Evolutionary conservation across 2,329 filamentous ascomycete species (phyloP).

Genomic region (Phaeophleospora eucalypticola): DNA sequence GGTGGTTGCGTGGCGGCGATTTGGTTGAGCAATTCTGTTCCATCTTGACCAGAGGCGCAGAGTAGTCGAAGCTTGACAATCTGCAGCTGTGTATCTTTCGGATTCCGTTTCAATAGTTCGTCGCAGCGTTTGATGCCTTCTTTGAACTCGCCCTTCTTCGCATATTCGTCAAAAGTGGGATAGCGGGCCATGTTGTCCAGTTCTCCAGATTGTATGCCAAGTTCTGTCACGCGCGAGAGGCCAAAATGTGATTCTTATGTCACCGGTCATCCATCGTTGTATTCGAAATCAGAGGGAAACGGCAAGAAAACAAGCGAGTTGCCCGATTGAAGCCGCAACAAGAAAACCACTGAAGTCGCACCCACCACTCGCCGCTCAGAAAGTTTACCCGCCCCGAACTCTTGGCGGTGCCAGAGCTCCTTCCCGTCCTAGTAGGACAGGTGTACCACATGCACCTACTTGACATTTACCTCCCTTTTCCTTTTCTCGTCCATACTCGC

Average conservation of each 20-base stretch:
- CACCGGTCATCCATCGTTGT: too few species aligned
- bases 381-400: background rate
- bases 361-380: too few species aligned
- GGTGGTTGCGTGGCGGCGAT: slow-evolving; percentile 22
- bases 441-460: background rate
- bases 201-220: slow-evolving; percentile 1
- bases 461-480: too few species aligned
- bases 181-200: slow-evolving; percentile 29
- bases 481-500: too few species aligned
- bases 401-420: background rate
- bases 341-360: too few species aligned
- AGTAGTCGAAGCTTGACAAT: slow-evolving; percentile 31
- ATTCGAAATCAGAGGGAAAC: too few species aligned
- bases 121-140: slow-evolving; percentile 33
- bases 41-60: slow-evolving; percentile 20
- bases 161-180: slow-evolving; percentile 33
- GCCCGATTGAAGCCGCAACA: too few species aligned
- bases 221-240: too few species aligned
- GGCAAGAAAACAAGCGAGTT: too few species aligned
- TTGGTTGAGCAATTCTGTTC: slow-evolving; percentile 22
- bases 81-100: slow-evolving; percentile 28
- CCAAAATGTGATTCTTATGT: too few species aligned
- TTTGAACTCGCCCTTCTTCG: slow-evolving; percentile 23
- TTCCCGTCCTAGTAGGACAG: background rate
- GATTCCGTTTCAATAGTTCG: slow-evolving; percentile 28